phyloP scores from a whole-genome alignment of 2,329 filamentous ascomycete genomes.

The Xylariaceae sp. region DNA sequence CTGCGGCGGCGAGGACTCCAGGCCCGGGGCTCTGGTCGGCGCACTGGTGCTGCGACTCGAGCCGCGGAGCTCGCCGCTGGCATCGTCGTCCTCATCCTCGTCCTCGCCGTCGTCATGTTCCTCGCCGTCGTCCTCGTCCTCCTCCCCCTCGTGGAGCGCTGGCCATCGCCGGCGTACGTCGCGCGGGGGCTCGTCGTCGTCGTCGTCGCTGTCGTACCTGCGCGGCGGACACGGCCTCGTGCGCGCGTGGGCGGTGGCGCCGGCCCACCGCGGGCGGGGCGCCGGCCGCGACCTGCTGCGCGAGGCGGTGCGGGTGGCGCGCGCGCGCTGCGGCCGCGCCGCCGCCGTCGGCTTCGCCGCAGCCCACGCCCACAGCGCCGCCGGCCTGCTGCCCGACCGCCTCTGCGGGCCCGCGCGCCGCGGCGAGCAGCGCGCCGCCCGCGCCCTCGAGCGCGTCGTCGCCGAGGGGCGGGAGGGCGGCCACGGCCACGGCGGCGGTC shows the following conservation, averaged over 20 bases:
- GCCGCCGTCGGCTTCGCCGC: slow-evolving; percentile 64
- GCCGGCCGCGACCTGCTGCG: slow-evolving; percentile 66
- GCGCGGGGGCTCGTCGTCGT: neutral
- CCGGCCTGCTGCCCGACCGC: slow-evolving; percentile 51
- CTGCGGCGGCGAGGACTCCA: slow-evolving; percentile 56
- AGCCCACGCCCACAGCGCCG: slow-evolving; percentile 67
- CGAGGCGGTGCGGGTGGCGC: slow-evolving; percentile 61
- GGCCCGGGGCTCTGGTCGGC: slow-evolving; percentile 60
- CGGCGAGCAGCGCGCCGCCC: slow-evolving; percentile 50
- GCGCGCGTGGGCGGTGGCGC: slow-evolving; percentile 72
- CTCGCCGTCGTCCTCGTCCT: too few species aligned
- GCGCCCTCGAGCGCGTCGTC: slow-evolving; percentile 43
- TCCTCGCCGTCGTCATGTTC: too few species aligned
- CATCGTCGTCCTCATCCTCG: too few species aligned
- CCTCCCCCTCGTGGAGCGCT: too few species aligned
- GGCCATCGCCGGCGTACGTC: neutral
- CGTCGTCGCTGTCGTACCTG: slow-evolving; percentile 13
- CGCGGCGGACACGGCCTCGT: slow-evolving; percentile 62
- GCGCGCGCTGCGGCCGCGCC: slow-evolving; percentile 60
- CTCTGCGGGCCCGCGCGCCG: slow-evolving; percentile 56
- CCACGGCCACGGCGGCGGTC: too few species aligned
- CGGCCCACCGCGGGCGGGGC: slow-evolving; percentile 62
- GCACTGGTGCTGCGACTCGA: slow-evolving; percentile 62
- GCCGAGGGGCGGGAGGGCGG: slow-evolving; percentile 35
- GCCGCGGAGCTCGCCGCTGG: slow-evolving; percentile 15